Evolutionary conservation across 1,284 basidiomycete species (phyloP).

Genomic region (Ceratobasidium theobromae): DNA sequence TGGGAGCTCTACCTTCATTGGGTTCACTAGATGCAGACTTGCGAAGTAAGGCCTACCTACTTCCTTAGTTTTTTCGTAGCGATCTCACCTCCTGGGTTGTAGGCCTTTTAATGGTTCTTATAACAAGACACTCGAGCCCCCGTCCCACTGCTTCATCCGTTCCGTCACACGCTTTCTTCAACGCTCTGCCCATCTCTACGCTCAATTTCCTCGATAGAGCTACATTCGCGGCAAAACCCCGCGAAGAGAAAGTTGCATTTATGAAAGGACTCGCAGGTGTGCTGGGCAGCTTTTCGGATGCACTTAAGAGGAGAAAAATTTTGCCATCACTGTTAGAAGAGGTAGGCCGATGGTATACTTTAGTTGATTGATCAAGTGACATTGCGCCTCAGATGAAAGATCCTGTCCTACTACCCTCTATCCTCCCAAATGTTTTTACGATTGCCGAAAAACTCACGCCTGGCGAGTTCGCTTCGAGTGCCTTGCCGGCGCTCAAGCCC

Average conservation of each 20-base stretch:
- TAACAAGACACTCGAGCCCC: slow-evolving; percentile 74
- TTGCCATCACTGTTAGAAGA: slow-evolving; percentile 94
- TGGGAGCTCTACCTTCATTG: slow-evolving; percentile 48
- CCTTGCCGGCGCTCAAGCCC: slow-evolving; percentile 87
- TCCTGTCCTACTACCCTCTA: slow-evolving; percentile 85
- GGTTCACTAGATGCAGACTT: slow-evolving; percentile 69
- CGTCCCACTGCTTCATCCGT: slow-evolving; percentile 79
- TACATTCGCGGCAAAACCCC: slow-evolving; percentile 89
- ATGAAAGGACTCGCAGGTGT: slow-evolving; percentile 88
- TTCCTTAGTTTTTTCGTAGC: background rate
- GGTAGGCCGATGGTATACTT: slow-evolving; percentile 49
- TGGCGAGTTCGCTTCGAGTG: slow-evolving; percentile 77
- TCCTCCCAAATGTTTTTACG: slow-evolving; percentile 96
- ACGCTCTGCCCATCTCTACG: slow-evolving; percentile 94
- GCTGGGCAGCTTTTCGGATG: slow-evolving; percentile 83
- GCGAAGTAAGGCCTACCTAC: slow-evolving; percentile 51
- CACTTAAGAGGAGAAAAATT: slow-evolving; percentile 85
- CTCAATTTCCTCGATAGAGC: slow-evolving; percentile 96
- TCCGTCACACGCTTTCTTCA: slow-evolving; percentile 87
- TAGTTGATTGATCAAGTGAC: background rate
- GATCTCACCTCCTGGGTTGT: slow-evolving; percentile 2
- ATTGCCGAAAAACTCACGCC: slow-evolving; percentile 81
- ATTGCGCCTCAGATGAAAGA: slow-evolving; percentile 78
- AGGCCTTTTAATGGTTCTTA: slow-evolving; percentile 76
- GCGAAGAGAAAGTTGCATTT: slow-evolving; percentile 95